Percentiles rank a stretch among this genome's conserved stretches.
phyloP scores from a whole-genome alignment of 1,284 basidiomycete genomes.

The Ceratobasidium sp. region DNA sequence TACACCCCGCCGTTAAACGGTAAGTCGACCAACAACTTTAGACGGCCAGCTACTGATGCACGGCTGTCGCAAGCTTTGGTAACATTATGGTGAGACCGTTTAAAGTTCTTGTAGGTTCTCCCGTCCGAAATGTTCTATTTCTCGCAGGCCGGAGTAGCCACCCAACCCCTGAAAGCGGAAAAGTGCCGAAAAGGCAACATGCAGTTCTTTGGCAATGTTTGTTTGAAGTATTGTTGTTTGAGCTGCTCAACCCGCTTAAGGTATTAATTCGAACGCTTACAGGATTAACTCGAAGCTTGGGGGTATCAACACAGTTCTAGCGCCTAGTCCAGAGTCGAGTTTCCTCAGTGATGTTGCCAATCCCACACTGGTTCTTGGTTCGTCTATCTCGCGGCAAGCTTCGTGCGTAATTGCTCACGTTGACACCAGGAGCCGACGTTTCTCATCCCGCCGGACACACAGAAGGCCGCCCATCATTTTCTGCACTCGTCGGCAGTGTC shows the following conservation, averaged over 20 bases:
- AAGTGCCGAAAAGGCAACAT: conserved; percentile 50
- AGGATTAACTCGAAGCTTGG: conserved; percentile 85
- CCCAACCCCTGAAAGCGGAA: conserved; percentile 65
- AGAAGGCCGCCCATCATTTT: conserved; percentile 76
- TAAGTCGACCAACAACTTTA: conserved; percentile 54
- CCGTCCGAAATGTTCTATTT: background rate
- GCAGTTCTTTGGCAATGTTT: conserved; percentile 82
- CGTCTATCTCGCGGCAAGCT: background rate
- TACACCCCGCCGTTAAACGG: conserved; percentile 80
- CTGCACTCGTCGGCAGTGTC: conserved; percentile 76
- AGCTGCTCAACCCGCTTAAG: too few relatives aligned
- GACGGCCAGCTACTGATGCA: background rate
- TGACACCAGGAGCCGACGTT: conserved; percentile 69
- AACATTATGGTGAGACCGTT: too few relatives aligned
- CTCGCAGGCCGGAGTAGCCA: conserved; percentile 77
- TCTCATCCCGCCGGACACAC: conserved; percentile 81
- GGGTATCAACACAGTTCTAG: conserved; percentile 77
- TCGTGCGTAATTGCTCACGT: background rate
- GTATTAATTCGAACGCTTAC: conserved; percentile 43
- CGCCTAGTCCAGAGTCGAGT: conserved; percentile 61
- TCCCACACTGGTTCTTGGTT: conserved; percentile 80
- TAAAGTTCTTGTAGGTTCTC: background rate
- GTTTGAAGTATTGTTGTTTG: too few relatives aligned
- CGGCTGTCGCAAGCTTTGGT: conserved; percentile 64
- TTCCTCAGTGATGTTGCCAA: conserved; percentile 70